Base-by-base conservation (phyloP, 2,329 filamentous ascomycete species). In the Aspergillus luchuensis region DNA sequence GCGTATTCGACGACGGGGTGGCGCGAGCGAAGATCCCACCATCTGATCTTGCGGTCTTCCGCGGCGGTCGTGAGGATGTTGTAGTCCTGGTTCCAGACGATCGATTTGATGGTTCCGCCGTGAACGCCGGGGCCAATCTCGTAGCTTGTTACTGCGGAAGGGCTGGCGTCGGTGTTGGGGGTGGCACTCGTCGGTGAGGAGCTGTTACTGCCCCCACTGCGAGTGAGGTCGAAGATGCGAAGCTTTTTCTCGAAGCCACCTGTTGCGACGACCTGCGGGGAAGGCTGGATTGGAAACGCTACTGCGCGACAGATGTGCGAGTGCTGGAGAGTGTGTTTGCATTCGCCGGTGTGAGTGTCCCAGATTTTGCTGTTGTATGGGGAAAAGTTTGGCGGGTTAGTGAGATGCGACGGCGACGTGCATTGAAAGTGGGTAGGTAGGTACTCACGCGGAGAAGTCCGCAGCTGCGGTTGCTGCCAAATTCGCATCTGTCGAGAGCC, bases 181-280 rank as follows among this genome's bases (percentile, higher is more conserved):
- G 76, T 78, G 8, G 75, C 63, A 67, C 75, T 67, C 41, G 79
- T 69, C 60, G 80, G 74, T 8, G 76, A 75, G 8, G 76, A 79
- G 36, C 69, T 68, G 52, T 70, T 75, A 65, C 73, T 78, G 39
- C 52, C 52, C 7, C 41, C 39, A 8, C 85, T 81, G 62, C 88
- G 86, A 15, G 87, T 87, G 15, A 99, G 82, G 70, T 98, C 94
- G 72, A 95, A 99, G 64, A 99, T 89, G 56, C 94, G 91, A 56
- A 99, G 85, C 78, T 95, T 97, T 84, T 97, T 98, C 80, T 99
- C 95, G 81, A 91, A 91, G 25, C 95, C 95, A 36, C 94, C 95
- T 0, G 95, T 98, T 5, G 94, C 95, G 28, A 99, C 83, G 58
- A 96, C 81, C 63, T 84, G 88, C n/a, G 91, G 90, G 21, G 88